Base-by-base conservation (phyloP, 2,329 filamentous ascomycete genomes). In the Microcyclospora pomicola region DNA sequence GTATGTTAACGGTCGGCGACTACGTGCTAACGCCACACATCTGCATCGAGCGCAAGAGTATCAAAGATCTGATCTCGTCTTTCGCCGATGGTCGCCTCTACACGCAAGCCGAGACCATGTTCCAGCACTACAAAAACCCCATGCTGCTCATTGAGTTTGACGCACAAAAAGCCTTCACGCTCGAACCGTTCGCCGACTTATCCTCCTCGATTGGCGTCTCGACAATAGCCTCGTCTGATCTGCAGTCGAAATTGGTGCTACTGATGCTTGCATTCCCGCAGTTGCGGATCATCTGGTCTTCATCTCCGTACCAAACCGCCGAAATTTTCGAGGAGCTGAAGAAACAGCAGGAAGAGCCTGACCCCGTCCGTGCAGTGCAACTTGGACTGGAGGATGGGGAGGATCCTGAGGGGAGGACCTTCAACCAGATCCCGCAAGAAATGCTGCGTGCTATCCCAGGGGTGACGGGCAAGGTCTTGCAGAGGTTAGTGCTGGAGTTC, bases 61-160 rank as follows among this genome's bases (percentile, higher is more conserved):
- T 98, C 53, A 78, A 77, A 53, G 91, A 98, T 64, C 66, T 98
- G 33, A 88, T 96, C 60, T 79, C 79, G 39, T 95, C 86, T 1
- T 86, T 98, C 63, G 80, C 80, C 49, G 87, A 94, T 57, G 91
- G 91, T 10, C 80, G 91, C 2, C 72, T 98, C 11, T 98, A 85
- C 65, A 83, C 76, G 50, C 91, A 98, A 65, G 81, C 82, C 31
- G 88, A 96, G 61, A 78, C 82, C 34, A 96, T 98, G 88, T 80
- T 92, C 42, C 77, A 84, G 57, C 79, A 96, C 63, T 98, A 98
- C 72, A 81, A 81, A 54, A 77, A 64, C 47, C 81, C 86, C 0
- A 83, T 96, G 74, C 75, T 98, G 6, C 74, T 98, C 33, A 96
- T 98, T 54, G 91, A 98, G 60, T 98, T 98, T 59, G 87, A 95